Conservation (phyloP, 2,329 filamentous ascomycete genomes). For the Thielaviopsis ethacetica region DNA sequence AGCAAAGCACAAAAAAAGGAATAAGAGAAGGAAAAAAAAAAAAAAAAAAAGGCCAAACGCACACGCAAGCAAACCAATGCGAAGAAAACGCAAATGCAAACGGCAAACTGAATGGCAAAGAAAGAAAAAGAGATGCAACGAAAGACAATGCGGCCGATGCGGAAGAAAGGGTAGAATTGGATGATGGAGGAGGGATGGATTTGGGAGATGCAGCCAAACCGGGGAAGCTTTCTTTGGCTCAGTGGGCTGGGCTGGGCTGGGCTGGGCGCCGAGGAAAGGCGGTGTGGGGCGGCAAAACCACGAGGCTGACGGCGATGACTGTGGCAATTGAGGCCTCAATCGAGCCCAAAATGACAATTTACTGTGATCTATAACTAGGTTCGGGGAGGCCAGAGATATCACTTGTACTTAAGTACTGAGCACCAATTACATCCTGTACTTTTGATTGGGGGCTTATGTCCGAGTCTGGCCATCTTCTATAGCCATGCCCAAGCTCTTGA, state of each 20-base stretch:
- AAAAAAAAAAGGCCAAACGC: not conserved
- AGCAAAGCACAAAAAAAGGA: not conserved
- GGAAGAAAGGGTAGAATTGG: not conserved
- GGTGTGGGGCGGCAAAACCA: constrained; percentile 6
- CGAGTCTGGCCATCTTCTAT: no score
- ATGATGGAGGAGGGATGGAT: not conserved
- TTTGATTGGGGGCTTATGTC: no score
- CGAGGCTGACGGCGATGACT: not conserved
- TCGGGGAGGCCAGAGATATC: not conserved
- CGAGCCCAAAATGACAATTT: not conserved
- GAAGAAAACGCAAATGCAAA: not conserved
- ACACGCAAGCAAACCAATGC: not conserved
- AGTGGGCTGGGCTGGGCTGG: not conserved
- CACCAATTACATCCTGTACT: no score
- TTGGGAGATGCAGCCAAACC: not conserved
- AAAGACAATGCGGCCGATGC: constrained; percentile 9
- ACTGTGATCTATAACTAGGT: not conserved
- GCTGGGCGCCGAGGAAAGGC: not conserved
- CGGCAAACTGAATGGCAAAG: not conserved
- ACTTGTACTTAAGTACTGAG: no score
- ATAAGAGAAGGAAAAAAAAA: not conserved
- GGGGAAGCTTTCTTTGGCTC: not conserved
- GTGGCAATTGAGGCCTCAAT: not conserved
- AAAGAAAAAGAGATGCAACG: constrained; percentile 9
- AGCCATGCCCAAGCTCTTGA: not conserved